Conservation (phyloP, 2,329 filamentous ascomycete genomes). For the Aureobasidium sp. region DNA sequence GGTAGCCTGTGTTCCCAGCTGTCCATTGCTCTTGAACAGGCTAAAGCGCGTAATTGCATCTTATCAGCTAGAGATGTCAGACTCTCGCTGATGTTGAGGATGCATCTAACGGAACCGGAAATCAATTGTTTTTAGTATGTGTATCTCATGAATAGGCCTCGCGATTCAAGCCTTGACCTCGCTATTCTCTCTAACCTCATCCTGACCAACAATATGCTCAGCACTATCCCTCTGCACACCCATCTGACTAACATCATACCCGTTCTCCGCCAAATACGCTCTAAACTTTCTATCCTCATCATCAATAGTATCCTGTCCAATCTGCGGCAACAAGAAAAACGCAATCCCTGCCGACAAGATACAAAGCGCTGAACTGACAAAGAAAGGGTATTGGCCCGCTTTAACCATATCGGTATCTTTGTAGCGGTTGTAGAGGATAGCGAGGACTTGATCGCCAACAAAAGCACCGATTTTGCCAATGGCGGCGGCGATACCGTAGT, state of each 20-base stretch:
- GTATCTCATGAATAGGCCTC: background rate
- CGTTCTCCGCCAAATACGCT: constrained; percentile 74
- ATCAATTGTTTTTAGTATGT: background rate
- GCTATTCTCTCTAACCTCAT: background rate
- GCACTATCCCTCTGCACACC: constrained; percentile 25
- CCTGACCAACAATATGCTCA: constrained; percentile 21
- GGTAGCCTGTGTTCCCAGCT: no score
- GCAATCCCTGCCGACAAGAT: constrained; percentile 76
- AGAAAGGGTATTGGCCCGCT: constrained; percentile 87
- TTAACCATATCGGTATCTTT: constrained; percentile 60
- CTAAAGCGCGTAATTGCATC: no score
- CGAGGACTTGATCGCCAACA: constrained; percentile 85
- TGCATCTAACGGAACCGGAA: no score
- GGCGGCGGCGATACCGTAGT: constrained; percentile 76
- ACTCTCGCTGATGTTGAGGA: no score
- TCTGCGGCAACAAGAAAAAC: constrained; percentile 75
- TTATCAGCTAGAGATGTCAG: no score
- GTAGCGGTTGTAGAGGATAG: constrained; percentile 68
- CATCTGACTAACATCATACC: constrained; percentile 70
- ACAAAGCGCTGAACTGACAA: constrained; percentile 81
- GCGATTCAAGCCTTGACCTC: background rate
- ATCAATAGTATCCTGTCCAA: constrained; percentile 86
- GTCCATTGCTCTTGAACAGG: no score
- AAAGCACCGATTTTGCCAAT: constrained; percentile 81
- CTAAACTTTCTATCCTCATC: constrained; percentile 81